A percentile compares a stretch with the other conserved stretches of the same genome.
These are phyloP conservation scores for Celoporthe dispersa DNA, from an alignment of 2,329 filamentous ascomycete species.

Conservation along the genomic window DNA sequence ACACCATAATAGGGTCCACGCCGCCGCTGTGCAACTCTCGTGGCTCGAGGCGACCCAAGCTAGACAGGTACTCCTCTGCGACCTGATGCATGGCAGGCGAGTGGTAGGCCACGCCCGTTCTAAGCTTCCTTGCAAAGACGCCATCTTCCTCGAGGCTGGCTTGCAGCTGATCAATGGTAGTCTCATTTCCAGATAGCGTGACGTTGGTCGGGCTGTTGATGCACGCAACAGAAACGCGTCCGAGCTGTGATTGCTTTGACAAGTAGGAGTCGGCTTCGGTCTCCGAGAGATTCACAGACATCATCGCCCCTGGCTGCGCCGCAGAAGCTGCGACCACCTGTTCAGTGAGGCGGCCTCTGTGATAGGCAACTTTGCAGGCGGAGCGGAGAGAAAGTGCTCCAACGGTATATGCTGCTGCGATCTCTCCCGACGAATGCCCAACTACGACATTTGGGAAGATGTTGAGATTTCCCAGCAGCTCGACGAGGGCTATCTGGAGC, in stretches of 20 bases:
- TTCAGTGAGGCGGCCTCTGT: slow-evolving; percentile 36
- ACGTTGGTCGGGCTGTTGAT: slow-evolving; percentile 41
- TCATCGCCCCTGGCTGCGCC: slow-evolving; percentile 33
- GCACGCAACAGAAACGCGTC: slow-evolving; percentile 46
- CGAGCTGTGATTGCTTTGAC: not conserved
- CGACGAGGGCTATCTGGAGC: slow-evolving; percentile 41
- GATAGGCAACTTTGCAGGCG: slow-evolving; percentile 41
- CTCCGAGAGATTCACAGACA: slow-evolving; percentile 28
- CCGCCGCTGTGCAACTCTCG: too few relatives aligned
- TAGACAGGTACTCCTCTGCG: too few relatives aligned
- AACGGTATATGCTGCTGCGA: slow-evolving; percentile 42
- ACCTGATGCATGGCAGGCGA: slow-evolving; percentile 27
- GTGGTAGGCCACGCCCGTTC: slow-evolving; percentile 38
- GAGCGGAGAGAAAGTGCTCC: slow-evolving; percentile 35
- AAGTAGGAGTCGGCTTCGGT: too few relatives aligned
- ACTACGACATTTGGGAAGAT: slow-evolving; percentile 34
- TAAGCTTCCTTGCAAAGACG: slow-evolving; percentile 40
- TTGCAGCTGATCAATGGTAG: slow-evolving; percentile 32
- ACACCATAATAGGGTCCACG: too few relatives aligned
- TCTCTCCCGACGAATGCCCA: slow-evolving; percentile 45
- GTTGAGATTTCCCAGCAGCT: slow-evolving; percentile 37
- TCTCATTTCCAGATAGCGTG: slow-evolving; percentile 37
- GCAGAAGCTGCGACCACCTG: too few relatives aligned
- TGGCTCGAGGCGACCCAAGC: too few relatives aligned
- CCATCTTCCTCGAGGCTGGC: slow-evolving; percentile 33